Percentiles rank a stretch among this genome's conserved stretches.
Evolutionary conservation across 2,329 filamentous ascomycete genomes (phyloP).

Genomic region (Xylariaceae sp.): DNA sequence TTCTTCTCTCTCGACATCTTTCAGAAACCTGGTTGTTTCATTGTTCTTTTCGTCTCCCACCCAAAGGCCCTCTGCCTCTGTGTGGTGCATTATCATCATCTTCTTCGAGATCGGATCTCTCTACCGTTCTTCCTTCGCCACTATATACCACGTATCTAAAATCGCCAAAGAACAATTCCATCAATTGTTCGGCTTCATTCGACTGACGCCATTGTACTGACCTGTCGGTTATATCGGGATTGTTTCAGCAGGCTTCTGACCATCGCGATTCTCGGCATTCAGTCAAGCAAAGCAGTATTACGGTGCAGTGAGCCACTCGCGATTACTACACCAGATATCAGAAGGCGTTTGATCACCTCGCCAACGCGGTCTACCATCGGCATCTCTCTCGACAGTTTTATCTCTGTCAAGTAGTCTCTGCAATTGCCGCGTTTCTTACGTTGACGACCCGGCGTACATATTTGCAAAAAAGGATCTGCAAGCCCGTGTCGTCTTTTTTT

Average conservation of each 20-base stretch:
- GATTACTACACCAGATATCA: slow-evolving; percentile 1
- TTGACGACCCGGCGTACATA: slow-evolving; percentile 10
- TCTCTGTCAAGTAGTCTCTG: neutral
- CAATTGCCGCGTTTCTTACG: neutral
- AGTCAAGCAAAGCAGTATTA: slow-evolving; percentile 10
- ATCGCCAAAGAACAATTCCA: neutral
- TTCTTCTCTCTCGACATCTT: slow-evolving; percentile 18
- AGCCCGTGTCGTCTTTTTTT: slow-evolving; percentile 11
- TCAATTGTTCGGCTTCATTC: neutral
- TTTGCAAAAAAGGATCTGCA: slow-evolving; percentile 7
- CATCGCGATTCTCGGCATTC: neutral
- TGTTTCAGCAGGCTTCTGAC: slow-evolving; percentile 9
- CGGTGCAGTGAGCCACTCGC: slow-evolving; percentile 5
- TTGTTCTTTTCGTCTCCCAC: slow-evolving; percentile 26
- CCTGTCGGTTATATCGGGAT: slow-evolving; percentile 10
- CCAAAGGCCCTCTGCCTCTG: neutral
- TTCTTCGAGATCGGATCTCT: neutral
- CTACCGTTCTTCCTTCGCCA: neutral
- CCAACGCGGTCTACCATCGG: neutral
- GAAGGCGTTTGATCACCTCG: slow-evolving; percentile 14
- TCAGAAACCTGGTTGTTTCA: slow-evolving; percentile 35
- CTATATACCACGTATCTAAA: neutral
- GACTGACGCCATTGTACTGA: neutral
- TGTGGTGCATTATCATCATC: neutral
- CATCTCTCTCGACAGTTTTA: slow-evolving; percentile 11